These are phyloP conservation scores for Lachancea lanzarotensis DNA, from an alignment of 805 yeast genomes.

Conservation along the genomic window DNA sequence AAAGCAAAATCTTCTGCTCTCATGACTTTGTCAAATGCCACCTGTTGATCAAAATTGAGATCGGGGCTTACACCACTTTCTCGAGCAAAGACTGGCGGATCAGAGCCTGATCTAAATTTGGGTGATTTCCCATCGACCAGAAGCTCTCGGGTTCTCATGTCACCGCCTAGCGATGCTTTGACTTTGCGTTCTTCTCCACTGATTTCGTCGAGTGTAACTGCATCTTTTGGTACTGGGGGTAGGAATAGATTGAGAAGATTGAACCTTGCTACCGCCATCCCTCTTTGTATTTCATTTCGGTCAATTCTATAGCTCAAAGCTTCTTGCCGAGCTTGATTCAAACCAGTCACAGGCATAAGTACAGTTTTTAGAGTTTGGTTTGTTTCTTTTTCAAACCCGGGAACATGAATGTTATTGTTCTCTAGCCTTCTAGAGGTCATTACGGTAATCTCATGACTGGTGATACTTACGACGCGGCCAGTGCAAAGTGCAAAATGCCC, in stretches of 20 bases:
- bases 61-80: conserved; percentile 8
- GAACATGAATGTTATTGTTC: conserved; percentile 26
- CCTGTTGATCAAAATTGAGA: conserved; percentile 65
- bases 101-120: conserved; percentile 14
- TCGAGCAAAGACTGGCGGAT: conserved; percentile 20
- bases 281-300: conserved; percentile 68
- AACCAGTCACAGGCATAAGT: conserved; percentile 16
- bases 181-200: conserved; percentile 10
- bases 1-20: conserved; percentile 68
- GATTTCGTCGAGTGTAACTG: conserved; percentile 17
- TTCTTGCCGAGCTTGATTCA: conserved; percentile 6
- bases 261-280: conserved; percentile 68
- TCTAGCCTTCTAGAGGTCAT: conserved; percentile 49
- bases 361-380: conserved; percentile 51
- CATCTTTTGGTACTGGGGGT: conserved; percentile 30
- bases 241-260: conserved; percentile 67
- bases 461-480: conserved; percentile 48
- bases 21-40: conserved; percentile 61
- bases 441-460: conserved; percentile 40
- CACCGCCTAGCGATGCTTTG: conserved; percentile 34
- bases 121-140: conserved; percentile 33
- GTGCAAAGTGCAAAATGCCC: conserved; percentile 71
- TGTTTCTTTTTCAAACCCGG: conserved; percentile 37
- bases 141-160: conserved; percentile 27
- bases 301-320: conserved; percentile 55